A percentile compares a stretch with the other conserved stretches of the same genome.
Conservation (phyloP, 306 rosid genomes). For the Lathyrus oleraceus region DNA sequence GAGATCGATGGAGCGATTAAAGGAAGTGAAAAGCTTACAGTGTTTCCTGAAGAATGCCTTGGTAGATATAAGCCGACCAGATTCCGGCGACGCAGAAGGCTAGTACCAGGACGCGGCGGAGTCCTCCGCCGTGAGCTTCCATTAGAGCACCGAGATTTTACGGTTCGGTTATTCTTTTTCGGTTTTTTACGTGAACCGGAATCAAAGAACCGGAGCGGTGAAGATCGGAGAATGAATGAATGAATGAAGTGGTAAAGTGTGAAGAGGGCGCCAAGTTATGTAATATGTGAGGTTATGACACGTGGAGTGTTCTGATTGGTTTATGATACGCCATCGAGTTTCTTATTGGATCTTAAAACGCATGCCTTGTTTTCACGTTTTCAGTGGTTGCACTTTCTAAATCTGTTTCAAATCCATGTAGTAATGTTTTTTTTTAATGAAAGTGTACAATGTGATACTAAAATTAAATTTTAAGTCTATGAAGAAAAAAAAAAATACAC, state of each 20-base stretch:
- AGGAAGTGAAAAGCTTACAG: conserved; percentile 50
- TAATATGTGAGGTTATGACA: conserved; percentile 47
- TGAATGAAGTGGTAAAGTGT: neutral
- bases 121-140: conserved; percentile 84
- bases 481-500: no score
- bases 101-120: conserved; percentile 70
- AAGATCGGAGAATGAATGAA: conserved; percentile 5
- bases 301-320: conserved; percentile 66
- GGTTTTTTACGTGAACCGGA: conserved; percentile 12
- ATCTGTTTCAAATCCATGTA: neutral
- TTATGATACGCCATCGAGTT: neutral
- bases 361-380: conserved; percentile 33
- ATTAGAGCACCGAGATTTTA: conserved; percentile 43
- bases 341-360: conserved; percentile 73
- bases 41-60: conserved; percentile 94
- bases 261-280: conserved; percentile 32
- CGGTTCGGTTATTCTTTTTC: conserved; percentile 1
- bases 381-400: neutral
- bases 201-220: neutral
- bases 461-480: no score
- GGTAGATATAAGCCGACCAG: conserved; percentile 95
- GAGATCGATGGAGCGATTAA: neutral
- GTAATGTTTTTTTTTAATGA: no score
- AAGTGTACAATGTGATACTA: no score
- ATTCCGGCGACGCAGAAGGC: conserved; percentile 89